Evolutionary conservation across 2,329 filamentous ascomycete species (phyloP).

Genomic region (Colletotrichum cereale): DNA sequence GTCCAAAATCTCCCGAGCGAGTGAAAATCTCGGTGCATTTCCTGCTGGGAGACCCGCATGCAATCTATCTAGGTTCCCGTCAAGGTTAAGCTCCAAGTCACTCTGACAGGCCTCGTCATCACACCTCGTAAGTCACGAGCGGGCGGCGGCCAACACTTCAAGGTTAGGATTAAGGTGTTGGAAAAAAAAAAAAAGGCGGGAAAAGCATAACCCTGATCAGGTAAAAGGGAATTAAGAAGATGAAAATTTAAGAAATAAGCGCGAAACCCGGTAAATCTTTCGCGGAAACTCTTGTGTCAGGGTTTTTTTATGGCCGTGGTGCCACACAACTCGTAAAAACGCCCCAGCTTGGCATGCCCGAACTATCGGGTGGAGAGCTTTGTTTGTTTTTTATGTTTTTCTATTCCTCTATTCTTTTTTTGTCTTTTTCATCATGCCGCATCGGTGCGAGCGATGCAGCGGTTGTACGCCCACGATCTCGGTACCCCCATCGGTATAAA

Average conservation of each 20-base stretch:
- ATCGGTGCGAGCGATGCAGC: not conserved
- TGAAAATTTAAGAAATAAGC: not conserved
- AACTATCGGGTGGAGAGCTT: not conserved
- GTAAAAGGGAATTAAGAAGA: too few species aligned
- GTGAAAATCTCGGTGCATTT: not conserved
- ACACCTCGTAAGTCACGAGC: slow-evolving; percentile 6
- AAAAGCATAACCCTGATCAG: not conserved
- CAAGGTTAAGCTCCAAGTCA: slow-evolving; percentile 16
- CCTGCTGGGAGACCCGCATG: not conserved
- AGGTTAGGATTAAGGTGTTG: slow-evolving; percentile 8
- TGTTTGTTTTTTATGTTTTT: not conserved
- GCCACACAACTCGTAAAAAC: not conserved
- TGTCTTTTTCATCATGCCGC: not conserved
- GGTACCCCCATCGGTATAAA: not conserved
- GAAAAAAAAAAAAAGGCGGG: not conserved
- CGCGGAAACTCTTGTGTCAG: not conserved
- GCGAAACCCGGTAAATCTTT: not conserved
- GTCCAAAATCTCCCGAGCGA: not conserved
- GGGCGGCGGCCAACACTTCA: not conserved
- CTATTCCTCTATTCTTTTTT: not conserved
- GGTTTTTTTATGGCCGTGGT: not conserved
- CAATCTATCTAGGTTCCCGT: slow-evolving; percentile 8
- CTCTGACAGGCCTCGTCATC: slow-evolving; percentile 30
- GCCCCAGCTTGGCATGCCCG: not conserved
- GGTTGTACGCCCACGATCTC: not conserved